Percentiles rank a stretch among this genome's conserved stretches.
Evolutionary conservation across 2,329 filamentous ascomycete species (phyloP).

Genomic region (Aspergillus pseudoterreus): DNA sequence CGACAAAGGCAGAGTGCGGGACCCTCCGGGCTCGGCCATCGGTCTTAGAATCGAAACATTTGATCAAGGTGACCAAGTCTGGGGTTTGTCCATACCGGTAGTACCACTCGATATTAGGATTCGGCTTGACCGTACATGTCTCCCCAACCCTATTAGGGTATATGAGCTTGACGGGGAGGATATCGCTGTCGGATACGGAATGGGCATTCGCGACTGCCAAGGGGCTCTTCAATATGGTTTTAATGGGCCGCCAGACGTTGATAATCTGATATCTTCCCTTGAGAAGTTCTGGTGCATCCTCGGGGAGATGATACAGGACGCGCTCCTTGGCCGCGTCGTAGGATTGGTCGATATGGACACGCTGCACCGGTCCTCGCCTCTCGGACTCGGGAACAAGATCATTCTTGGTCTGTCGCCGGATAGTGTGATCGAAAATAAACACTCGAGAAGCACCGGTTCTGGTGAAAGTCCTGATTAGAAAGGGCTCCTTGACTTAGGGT

Average conservation of each 20-base stretch:
- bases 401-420: slow-evolving; percentile 37
- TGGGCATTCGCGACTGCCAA: slow-evolving; percentile 52
- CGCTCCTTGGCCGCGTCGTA: slow-evolving; percentile 42
- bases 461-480: background rate
- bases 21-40: slow-evolving; percentile 52
- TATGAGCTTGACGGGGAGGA: slow-evolving; percentile 49
- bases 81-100: slow-evolving; percentile 52
- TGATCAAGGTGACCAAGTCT: slow-evolving; percentile 56
- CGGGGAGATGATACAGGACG: slow-evolving; percentile 43
- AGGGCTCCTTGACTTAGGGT: background rate
- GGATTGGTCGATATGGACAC: slow-evolving; percentile 53
- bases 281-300: slow-evolving; percentile 42
- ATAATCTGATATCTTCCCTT: slow-evolving; percentile 47
- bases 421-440: slow-evolving; percentile 51
- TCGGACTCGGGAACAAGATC: slow-evolving; percentile 30
- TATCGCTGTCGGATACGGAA: slow-evolving; percentile 49
- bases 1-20: slow-evolving; percentile 55
- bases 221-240: slow-evolving; percentile 52
- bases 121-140: slow-evolving; percentile 46
- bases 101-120: slow-evolving; percentile 48
- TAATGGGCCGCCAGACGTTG: slow-evolving; percentile 52
- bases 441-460: slow-evolving; percentile 43
- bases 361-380: slow-evolving; percentile 44
- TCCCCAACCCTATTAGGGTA: slow-evolving; percentile 52
- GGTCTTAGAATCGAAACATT: slow-evolving; percentile 58